Conservation (phyloP, 768 basidiomycete genomes). For the Postia placenta region DNA sequence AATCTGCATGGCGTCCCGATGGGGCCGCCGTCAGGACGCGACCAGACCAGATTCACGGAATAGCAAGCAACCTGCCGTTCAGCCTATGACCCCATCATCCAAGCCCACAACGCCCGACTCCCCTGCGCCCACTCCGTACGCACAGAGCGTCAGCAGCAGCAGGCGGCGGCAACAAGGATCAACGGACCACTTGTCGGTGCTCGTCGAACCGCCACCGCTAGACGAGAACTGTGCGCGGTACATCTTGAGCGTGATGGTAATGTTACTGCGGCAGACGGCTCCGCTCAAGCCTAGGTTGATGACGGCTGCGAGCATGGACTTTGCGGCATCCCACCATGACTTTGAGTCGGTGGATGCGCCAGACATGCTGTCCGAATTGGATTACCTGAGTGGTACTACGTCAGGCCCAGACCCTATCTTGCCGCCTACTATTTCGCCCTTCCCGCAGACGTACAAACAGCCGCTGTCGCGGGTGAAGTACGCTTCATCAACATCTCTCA, state of each 20-base stretch:
- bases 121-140: conserved; percentile 24
- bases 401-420: conserved; percentile 3
- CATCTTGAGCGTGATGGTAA: conserved; percentile 73
- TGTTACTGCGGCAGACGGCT: conserved; percentile 73
- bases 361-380: conserved; percentile 6
- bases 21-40: conserved; percentile 44
- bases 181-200: conserved; percentile 36
- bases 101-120: conserved; percentile 31
- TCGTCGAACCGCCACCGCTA: conserved; percentile 61
- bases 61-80: conserved; percentile 23
- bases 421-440: conserved; percentile 13
- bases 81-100: conserved; percentile 23
- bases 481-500: conserved; percentile 14
- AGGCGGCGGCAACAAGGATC: conserved; percentile 33
- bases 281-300: conserved; percentile 48
- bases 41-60: conserved; percentile 36
- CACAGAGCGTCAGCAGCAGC: conserved; percentile 17
- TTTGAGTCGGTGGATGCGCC: conserved; percentile 51
- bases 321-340: conserved; percentile 64
- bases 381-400: background rate
- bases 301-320: conserved; percentile 54
- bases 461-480: conserved; percentile 13
- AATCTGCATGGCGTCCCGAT: conserved; percentile 72
- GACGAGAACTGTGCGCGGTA: conserved; percentile 82
- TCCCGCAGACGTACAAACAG: conserved; percentile 7